Conservation (phyloP, 169 alveolate species). For the Miamiensis avidus region DNA sequence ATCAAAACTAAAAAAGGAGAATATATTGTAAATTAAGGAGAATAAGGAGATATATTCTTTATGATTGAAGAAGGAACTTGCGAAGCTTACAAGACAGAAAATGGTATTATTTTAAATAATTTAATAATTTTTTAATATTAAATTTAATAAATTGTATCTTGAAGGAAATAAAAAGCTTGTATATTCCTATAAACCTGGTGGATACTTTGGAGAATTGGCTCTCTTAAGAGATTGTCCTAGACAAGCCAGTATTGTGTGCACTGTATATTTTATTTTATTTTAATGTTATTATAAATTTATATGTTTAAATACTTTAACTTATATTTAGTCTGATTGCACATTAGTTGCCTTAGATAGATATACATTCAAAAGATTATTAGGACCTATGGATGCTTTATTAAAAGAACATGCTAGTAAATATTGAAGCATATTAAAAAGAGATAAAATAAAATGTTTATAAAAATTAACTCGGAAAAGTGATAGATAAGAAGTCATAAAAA, state of each 20-base stretch:
- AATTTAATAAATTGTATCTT: too few species aligned
- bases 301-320: background rate
- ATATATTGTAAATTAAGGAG: conserved; percentile 95
- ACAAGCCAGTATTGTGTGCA: conserved; percentile 94
- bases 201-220: conserved; percentile 97
- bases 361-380: conserved; percentile 93
- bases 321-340: conserved; percentile 61
- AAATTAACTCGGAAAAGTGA: too few species aligned
- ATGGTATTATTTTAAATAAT: conserved; percentile 65
- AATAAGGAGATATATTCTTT: conserved; percentile 92
- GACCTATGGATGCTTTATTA: conserved; percentile 90
- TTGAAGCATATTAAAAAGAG: too few species aligned
- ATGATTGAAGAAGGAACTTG: conserved; percentile 94
- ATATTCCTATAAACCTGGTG: conserved; percentile 89
- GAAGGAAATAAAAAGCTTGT: conserved; percentile 78
- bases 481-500: too few species aligned
- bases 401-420: background rate
- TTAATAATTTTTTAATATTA: background rate
- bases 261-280: background rate
- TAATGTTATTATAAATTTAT: background rate
- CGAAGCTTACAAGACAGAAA: conserved; percentile 88
- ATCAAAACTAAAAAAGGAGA: conserved; percentile 83
- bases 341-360: conserved; percentile 92
- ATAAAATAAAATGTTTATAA: too few species aligned
- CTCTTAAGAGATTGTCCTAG: conserved; percentile 92